These are phyloP conservation scores for Chalciporus sphaerocephalus DNA, from an alignment of 768 basidiomycete species.

Conservation along the genomic window DNA sequence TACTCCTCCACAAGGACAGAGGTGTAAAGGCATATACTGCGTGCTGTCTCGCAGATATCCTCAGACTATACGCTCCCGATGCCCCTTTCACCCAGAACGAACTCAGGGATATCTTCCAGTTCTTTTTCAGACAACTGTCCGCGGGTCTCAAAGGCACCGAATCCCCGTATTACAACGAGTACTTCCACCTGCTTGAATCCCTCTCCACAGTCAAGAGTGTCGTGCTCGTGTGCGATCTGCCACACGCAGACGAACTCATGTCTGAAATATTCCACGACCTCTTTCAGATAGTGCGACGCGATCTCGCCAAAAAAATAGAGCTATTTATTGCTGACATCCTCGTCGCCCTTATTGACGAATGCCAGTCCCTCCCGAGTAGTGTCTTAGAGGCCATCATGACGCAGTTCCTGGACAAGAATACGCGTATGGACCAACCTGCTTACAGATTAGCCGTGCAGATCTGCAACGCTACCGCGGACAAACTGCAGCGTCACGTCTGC, in stretches of 20 bases:
- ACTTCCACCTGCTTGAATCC: conserved; percentile 91
- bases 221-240: conserved; percentile 89
- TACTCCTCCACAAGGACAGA: conserved; percentile 91
- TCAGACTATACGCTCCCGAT: conserved; percentile 92
- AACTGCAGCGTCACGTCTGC: conserved; percentile 83
- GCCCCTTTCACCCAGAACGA: conserved; percentile 90
- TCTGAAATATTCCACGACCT: conserved; percentile 77
- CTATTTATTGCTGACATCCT: conserved; percentile 87
- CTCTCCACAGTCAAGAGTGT: conserved; percentile 93
- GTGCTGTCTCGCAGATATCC: conserved; percentile 91
- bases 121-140: conserved; percentile 86
- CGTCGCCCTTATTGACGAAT: conserved; percentile 85
- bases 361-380: conserved; percentile 65
- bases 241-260: conserved; percentile 80
- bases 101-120: conserved; percentile 93
- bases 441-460: conserved; percentile 82
- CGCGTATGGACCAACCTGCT: conserved; percentile 66
- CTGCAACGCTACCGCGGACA: conserved; percentile 79
- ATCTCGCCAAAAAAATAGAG: conserved; percentile 76
- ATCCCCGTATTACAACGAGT: conserved; percentile 84
- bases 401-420: conserved; percentile 79
- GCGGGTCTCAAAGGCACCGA: conserved; percentile 72
- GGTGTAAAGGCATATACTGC: conserved; percentile 95
- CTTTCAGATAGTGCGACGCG: conserved; percentile 73
- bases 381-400: conserved; percentile 78